These are phyloP conservation scores for Aspergillus olivimuriae DNA, from an alignment of 495 filamentous ascomycete genomes.

Conservation along the genomic window DNA sequence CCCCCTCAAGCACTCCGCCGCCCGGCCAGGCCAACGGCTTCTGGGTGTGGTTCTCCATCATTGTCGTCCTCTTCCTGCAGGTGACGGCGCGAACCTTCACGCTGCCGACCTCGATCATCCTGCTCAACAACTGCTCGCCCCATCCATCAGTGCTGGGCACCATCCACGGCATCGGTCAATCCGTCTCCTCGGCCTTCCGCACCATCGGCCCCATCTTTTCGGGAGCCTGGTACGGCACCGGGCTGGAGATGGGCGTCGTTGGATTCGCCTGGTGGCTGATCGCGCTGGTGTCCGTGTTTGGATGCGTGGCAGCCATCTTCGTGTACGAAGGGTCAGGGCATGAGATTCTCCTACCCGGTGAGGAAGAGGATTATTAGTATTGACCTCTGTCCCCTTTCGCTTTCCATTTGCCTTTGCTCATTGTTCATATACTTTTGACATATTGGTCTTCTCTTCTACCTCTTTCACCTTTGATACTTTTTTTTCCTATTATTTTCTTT, in stretches of 20 bases:
- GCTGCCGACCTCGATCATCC: constrained; percentile 66
- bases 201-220: constrained; percentile 70
- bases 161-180: constrained; percentile 76
- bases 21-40: constrained; percentile 59
- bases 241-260: constrained; percentile 61
- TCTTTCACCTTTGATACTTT: constrained; percentile 1
- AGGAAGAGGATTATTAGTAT: constrained; percentile 45
- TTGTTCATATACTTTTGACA: neutral
- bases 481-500: neutral
- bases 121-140: constrained; percentile 79
- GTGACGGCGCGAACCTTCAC: constrained; percentile 79
- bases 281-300: constrained; percentile 55
- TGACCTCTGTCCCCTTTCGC: neutral
- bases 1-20: constrained; percentile 55
- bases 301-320: constrained; percentile 54
- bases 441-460: neutral
- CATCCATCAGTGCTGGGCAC: constrained; percentile 76
- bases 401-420: neutral
- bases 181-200: constrained; percentile 60
- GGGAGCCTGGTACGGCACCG: constrained; percentile 65
- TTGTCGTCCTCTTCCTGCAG: constrained; percentile 61
- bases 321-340: constrained; percentile 71
- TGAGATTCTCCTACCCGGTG: constrained; percentile 62
- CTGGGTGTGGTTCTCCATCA: constrained; percentile 62
- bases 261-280: constrained; percentile 76